Evolutionary conservation across 2,329 filamentous ascomycete genomes (phyloP), one percentile per base, ranked within the genome.

Genomic region (Salinomyces thailandicus): DNA sequence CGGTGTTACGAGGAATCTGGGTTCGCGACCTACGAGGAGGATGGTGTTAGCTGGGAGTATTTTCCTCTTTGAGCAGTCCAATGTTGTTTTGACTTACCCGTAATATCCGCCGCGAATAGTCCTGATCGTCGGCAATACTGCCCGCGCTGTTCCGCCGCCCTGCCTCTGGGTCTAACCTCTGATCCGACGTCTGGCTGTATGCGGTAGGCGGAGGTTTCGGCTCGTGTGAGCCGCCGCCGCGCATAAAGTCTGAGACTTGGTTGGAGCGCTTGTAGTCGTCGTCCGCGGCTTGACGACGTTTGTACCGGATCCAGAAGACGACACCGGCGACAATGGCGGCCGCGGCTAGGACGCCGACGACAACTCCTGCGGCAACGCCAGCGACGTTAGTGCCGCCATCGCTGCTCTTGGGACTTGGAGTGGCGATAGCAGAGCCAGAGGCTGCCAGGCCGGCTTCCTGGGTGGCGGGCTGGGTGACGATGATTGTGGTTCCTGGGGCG

Each of bases 111-210:
- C 89, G 78, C 45, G 89, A 95, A 66, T 94, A 96, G 61, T 96
- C 89, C 63, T 93, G 79, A 63, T 95, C 93, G 61, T 96, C 89
- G 35, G 87, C 89, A 61, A 96, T 95, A 62, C 87, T 95, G 50
- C 89, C 89, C 54, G 91, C 85, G 63, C 89, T 95, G 30, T 50
- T 47, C 30, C 47, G 27, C 36, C 42, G 37, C 18, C 44, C 41
- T 13, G 86, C 75, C 38, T 71, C 79, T 5, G 86, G 85, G 48
- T 96, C 89, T 39, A 95, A 76, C 37, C 89, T 77, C 28, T 83
- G 79, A 57, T 96, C 89, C 11, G 77, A 77, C 64, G 84, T 79
- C 7, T 83, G 85, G 18, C 62, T 77, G 69, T 43, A 79, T 74
- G 57, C 75, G 72, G 62, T 77, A 34, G 64, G 64, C 2, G 77